Conservation (phyloP, 768 basidiomycete species). For the Naganishia vishniacii region DNA sequence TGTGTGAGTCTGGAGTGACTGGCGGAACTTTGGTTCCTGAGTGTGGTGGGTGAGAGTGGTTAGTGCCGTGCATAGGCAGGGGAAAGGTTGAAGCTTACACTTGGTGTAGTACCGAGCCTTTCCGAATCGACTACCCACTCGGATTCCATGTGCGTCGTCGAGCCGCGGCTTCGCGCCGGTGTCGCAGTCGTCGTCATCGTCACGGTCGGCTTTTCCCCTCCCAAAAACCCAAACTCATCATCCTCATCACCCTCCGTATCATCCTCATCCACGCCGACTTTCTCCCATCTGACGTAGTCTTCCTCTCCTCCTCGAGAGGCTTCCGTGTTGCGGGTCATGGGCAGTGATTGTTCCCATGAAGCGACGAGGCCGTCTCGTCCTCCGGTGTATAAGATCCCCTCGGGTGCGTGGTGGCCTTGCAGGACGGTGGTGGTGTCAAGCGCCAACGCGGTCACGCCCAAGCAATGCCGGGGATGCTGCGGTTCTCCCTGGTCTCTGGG, state of each 20-base stretch:
- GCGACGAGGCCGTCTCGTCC: slow-evolving; percentile 83
- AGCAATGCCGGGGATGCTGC: slow-evolving; percentile 76
- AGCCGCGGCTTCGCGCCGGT: no score
- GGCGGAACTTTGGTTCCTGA: slow-evolving; percentile 58
- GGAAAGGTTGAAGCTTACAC: neutral
- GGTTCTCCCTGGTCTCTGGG: slow-evolving; percentile 4
- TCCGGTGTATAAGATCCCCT: slow-evolving; percentile 84
- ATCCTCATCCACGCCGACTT: slow-evolving; percentile 62
- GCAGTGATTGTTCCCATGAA: slow-evolving; percentile 74
- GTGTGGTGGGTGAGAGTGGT: neutral
- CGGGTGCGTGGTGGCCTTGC: slow-evolving; percentile 59
- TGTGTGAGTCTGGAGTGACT: slow-evolving; percentile 78
- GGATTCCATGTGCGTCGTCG: neutral
- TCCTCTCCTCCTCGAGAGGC: slow-evolving; percentile 30
- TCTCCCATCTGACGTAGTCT: slow-evolving; percentile 46
- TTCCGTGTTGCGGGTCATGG: slow-evolving; percentile 55
- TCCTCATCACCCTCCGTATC: slow-evolving; percentile 60
- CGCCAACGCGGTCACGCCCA: slow-evolving; percentile 80
- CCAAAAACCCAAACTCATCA: slow-evolving; percentile 21
- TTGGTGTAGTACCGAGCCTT: neutral
- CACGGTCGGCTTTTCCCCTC: no score
- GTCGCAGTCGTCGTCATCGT: no score
- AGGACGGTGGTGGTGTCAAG: slow-evolving; percentile 77
- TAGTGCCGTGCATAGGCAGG: neutral
- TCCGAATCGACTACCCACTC: neutral